Conservation (phyloP, 2,329 filamentous ascomycete genomes). For the Ophiostoma sp. region DNA sequence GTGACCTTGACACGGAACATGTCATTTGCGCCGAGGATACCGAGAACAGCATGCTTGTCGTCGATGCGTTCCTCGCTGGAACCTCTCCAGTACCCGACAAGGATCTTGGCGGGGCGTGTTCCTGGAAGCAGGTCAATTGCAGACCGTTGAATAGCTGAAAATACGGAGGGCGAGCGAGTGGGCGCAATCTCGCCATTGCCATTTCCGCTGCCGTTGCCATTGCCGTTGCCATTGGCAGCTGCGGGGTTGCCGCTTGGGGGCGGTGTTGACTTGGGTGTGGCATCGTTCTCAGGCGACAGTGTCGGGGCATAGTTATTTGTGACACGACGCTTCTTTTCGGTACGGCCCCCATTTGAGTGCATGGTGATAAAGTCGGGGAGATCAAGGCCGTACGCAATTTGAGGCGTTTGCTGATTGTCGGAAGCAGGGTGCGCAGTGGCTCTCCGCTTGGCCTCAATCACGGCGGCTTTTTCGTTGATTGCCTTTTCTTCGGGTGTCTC, state of each 20-base stretch:
- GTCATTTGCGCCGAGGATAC: conserved; percentile 57
- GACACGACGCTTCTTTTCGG: conserved; percentile 46
- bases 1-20: conserved; percentile 61
- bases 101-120: conserved; percentile 52
- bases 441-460: conserved; percentile 44
- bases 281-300: conserved; percentile 2
- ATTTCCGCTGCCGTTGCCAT: background rate
- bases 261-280: background rate
- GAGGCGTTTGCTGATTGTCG: conserved; percentile 41
- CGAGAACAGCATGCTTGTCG: conserved; percentile 58
- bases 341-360: conserved; percentile 31
- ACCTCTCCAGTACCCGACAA: conserved; percentile 56
- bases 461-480: conserved; percentile 41
- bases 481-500: conserved; percentile 39
- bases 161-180: conserved; percentile 24
- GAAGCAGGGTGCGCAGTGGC: conserved; percentile 40
- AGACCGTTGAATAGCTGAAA: conserved; percentile 26
- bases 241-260: conserved; percentile 15
- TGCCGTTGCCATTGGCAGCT: background rate
- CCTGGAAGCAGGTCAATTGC: conserved; percentile 44
- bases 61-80: conserved; percentile 44
- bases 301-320: conserved; percentile 9
- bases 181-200: conserved; percentile 1
- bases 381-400: conserved; percentile 48
- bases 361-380: conserved; percentile 40